Evolutionary conservation across 2,329 filamentous ascomycete species (phyloP).

Genomic region (Microsporum audouinii): DNA sequence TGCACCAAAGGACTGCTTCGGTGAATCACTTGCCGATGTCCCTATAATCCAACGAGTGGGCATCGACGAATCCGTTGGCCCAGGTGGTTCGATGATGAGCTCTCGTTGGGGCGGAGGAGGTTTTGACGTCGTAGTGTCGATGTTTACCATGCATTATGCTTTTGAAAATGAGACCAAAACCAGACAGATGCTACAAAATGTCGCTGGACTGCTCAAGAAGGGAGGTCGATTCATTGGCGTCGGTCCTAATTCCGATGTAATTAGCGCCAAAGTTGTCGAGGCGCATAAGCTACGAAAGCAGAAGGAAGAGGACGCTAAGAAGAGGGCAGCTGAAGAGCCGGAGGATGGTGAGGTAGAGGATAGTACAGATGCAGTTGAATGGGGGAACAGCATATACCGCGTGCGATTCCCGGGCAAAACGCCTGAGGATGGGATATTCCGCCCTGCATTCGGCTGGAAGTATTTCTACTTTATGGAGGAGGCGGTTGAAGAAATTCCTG

Average conservation of each 20-base stretch:
- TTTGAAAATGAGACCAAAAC: constrained; percentile 89
- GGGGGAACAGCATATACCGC: constrained; percentile 87
- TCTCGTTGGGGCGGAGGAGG: constrained; percentile 62
- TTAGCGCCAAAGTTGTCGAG: constrained; percentile 64
- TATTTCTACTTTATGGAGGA: constrained; percentile 95
- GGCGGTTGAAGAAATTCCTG: constrained; percentile 88
- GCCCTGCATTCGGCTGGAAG: constrained; percentile 93
- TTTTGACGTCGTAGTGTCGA: constrained; percentile 95
- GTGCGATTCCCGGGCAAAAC: constrained; percentile 78
- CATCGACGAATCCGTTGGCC: constrained; percentile 62
- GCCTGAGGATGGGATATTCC: constrained; percentile 77
- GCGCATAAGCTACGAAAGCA: constrained; percentile 53
- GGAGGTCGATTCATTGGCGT: constrained; percentile 89
- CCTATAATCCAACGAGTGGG: constrained; percentile 76
- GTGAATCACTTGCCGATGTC: constrained; percentile 68
- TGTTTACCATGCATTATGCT: constrained; percentile 99
- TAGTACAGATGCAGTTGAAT: constrained; percentile 56
- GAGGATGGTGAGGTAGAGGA: constrained; percentile 46
- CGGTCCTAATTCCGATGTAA: constrained; percentile 92
- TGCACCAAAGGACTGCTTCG: constrained; percentile 83
- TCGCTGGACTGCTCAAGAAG: constrained; percentile 80
- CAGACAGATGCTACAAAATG: constrained; percentile 83
- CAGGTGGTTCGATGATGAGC: constrained; percentile 37
- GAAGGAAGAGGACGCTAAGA: constrained; percentile 28
- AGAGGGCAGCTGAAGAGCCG: constrained; percentile 20